phyloP scores from a whole-genome alignment of 495 filamentous ascomycete species.

The Podospora pseudocomata region DNA sequence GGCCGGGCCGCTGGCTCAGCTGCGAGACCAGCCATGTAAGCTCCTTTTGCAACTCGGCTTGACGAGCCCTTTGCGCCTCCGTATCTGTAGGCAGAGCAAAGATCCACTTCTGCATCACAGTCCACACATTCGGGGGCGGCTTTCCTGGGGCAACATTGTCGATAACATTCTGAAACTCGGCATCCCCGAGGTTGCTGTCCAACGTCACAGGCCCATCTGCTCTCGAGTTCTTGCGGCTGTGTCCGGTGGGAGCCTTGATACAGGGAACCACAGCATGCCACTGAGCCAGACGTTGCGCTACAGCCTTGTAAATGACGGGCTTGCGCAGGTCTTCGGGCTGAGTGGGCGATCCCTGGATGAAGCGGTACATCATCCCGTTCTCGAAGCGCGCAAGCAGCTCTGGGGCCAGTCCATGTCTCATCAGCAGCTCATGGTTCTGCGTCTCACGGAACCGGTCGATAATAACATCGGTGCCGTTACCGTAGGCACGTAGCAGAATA shows the following conservation, averaged over 20 bases:
- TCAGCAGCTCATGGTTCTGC: slow-evolving; percentile 64
- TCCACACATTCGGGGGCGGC: slow-evolving; percentile 80
- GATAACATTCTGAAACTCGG: slow-evolving; percentile 44
- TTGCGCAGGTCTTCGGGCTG: slow-evolving; percentile 72
- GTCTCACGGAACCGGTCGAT: slow-evolving; percentile 92
- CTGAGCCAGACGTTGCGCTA: slow-evolving; percentile 77
- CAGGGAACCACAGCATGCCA: slow-evolving; percentile 86
- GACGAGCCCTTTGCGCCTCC: slow-evolving; percentile 60
- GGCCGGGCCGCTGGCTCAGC: slow-evolving; percentile 67
- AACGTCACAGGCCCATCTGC: slow-evolving; percentile 21
- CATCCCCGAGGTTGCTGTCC: slow-evolving; percentile 27
- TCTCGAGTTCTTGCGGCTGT: slow-evolving; percentile 35
- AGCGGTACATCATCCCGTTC: slow-evolving; percentile 94
- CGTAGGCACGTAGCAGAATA: slow-evolving; percentile 89
- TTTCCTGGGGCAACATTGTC: slow-evolving; percentile 58
- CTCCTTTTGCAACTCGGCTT: slow-evolving; percentile 68
- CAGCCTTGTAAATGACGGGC: slow-evolving; percentile 70
- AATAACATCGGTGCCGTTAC: slow-evolving; percentile 86
- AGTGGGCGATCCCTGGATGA: slow-evolving; percentile 75
- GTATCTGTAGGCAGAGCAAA: slow-evolving; percentile 72
- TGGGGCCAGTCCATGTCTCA: slow-evolving; percentile 76
- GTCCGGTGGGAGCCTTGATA: slow-evolving; percentile 38
- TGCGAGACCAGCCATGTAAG: slow-evolving; percentile 63
- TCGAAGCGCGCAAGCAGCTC: slow-evolving; percentile 86
- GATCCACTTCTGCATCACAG: slow-evolving; percentile 93